These are phyloP conservation scores for Alternaria alternata DNA, from an alignment of 2,329 filamentous ascomycete species.

Conservation along the genomic window DNA sequence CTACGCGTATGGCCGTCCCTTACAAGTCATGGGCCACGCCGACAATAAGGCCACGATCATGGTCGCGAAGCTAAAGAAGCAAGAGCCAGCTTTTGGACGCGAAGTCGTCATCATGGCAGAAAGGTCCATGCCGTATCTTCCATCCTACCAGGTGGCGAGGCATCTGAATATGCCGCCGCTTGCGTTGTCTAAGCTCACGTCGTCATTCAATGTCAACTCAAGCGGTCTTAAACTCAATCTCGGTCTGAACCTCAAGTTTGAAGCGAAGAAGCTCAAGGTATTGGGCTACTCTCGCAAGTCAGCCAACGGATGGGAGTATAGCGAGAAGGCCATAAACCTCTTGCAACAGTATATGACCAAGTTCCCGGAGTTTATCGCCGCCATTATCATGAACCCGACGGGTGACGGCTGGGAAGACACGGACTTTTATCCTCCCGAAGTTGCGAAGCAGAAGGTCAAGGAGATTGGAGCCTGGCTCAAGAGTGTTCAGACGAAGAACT, in stretches of 20 bases:
- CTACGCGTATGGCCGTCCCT: slow-evolving; percentile 86
- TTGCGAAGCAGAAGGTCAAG: slow-evolving; percentile 82
- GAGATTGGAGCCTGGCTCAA: slow-evolving; percentile 96
- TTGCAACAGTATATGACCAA: slow-evolving; percentile 89
- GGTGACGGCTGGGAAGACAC: slow-evolving; percentile 84
- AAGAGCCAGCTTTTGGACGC: slow-evolving; percentile 82
- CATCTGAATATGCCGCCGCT: slow-evolving; percentile 83
- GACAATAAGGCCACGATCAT: slow-evolving; percentile 79
- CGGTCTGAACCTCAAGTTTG: slow-evolving; percentile 95
- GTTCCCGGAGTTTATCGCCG: slow-evolving; percentile 95
- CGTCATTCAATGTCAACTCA: slow-evolving; percentile 85
- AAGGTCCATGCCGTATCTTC: slow-evolving; percentile 76
- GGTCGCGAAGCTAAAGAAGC: slow-evolving; percentile 74
- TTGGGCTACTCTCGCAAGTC: slow-evolving; percentile 92
- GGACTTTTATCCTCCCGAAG: slow-evolving; percentile 80
- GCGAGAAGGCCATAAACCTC: slow-evolving; percentile 79
- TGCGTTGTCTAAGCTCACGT: slow-evolving; percentile 93
- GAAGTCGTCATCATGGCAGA: slow-evolving; percentile 76
- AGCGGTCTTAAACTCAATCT: slow-evolving; percentile 87
- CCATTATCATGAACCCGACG: slow-evolving; percentile 83
- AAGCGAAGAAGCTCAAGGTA: slow-evolving; percentile 93
- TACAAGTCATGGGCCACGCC: slow-evolving; percentile 80
- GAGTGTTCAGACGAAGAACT: slow-evolving; percentile 85
- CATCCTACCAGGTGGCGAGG: slow-evolving; percentile 87
- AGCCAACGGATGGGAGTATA: slow-evolving; percentile 93